Percentiles rank a stretch among this genome's conserved stretches.
Evolutionary conservation across 805 yeast species (phyloP).

Genomic region (fission yeast (Schizosaccharomyces pombe)): DNA sequence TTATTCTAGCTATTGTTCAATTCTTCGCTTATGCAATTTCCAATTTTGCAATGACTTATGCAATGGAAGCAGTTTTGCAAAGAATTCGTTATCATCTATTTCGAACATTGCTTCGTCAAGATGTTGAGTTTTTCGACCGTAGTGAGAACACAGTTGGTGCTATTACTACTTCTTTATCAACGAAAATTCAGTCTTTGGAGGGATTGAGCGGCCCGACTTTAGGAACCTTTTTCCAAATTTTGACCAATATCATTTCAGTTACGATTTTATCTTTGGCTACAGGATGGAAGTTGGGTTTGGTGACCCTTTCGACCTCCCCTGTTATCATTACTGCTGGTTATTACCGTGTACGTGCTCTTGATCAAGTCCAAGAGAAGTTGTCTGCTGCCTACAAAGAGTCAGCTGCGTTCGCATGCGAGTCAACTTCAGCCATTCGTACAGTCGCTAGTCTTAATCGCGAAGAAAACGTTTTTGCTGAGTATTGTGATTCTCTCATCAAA

Average conservation of each 20-base stretch:
- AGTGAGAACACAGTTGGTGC: conserved; percentile 13
- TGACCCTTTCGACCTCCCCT: conserved; percentile 18
- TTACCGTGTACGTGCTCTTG: conserved; percentile 17
- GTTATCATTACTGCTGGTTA: conserved; percentile 20
- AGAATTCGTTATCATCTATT: conserved; percentile 11
- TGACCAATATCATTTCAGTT: conserved; percentile 19
- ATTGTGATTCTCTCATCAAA: conserved; percentile 9
- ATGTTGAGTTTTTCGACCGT: conserved; percentile 13
- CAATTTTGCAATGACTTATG: conserved; percentile 5
- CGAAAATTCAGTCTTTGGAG: conserved; percentile 13
- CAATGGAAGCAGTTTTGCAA: conserved; percentile 10
- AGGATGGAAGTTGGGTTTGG: conserved; percentile 21
- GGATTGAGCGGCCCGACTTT: conserved; percentile 14
- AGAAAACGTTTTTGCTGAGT: conserved; percentile 16
- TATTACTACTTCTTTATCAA: conserved; percentile 12
- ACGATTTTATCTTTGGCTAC: conserved; percentile 18
- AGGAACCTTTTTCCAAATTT: conserved; percentile 13
- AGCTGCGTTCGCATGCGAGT: conserved; percentile 22
- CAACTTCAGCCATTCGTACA: conserved; percentile 20
- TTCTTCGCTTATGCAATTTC: conserved; percentile 6
- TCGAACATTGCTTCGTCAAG: conserved; percentile 12
- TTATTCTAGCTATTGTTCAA: conserved; percentile 9
- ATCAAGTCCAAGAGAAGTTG: conserved; percentile 17
- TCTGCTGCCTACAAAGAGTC: conserved; percentile 18
- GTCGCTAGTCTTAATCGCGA: conserved; percentile 22